Evolutionary conservation across 225 moss, liverwort and hornwort genomes (phyloP), one percentile per base, ranked within the genome.

Genomic region (Pseudisothecium myosuroides): DNA sequence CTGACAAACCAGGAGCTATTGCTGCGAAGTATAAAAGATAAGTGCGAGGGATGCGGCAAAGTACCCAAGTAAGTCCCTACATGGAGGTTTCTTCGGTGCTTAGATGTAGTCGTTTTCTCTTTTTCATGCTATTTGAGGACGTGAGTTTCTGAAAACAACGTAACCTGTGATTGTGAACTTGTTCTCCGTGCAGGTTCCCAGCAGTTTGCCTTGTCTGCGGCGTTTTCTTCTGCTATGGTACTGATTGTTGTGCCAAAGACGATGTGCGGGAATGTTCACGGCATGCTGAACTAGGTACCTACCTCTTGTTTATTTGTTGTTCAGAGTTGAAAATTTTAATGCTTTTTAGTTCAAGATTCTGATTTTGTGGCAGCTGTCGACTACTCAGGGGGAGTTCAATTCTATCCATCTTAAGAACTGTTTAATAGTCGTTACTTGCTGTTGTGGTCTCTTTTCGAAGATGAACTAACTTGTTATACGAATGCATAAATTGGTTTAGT

Each of bases 131-230:
- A 24, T 74, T 76, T 76, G 76, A 23, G 62, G 54, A 49, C 49
- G 36, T 80, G 28, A 24, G 55, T 84, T 52, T 84, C 79, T 43
- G 59, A 74, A 45, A 75, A 24, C 23, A 79, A 49, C 36, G n/a
- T 74, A 78, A 90, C 36, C 63, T 56, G 77, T 87, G 63, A 85
- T 82, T 65, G 73, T 83, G 83, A 83, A 83, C 45, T 65, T 86
- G 74, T 79, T 65, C 37, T 81, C 69, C 79, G 74, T 85, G 88
- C 95, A 99, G 98, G 34, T 91, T 94, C 24, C 95, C 95, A 82
- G 98, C 97, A 84, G 80, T 99, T 77, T 99, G 98, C 88, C 91
- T 99, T 64, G 88, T 97, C 52, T 99, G 98, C 80, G 97, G 97
- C 74, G 82, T 94, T 67, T 92, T 99, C 88, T 94, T 97, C 87